Base-by-base conservation (phyloP, 2,329 filamentous ascomycete genomes). In the Penicillium nordicum region DNA sequence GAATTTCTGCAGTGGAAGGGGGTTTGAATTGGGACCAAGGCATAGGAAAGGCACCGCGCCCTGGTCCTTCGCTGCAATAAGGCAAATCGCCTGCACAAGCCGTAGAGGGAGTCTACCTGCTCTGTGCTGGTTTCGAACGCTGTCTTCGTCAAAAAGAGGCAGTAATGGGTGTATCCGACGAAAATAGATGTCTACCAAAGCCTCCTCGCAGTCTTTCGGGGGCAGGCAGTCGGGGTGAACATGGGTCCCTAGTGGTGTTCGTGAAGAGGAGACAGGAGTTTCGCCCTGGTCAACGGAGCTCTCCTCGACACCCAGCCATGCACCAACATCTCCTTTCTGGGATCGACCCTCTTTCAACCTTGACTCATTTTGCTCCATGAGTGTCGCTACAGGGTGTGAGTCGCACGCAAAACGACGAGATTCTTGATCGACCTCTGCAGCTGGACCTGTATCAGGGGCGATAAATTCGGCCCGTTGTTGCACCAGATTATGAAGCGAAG, bases 1-100 rank as follows among this genome's bases (percentile, higher is more conserved):
- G 18, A 66, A 66, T 43, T 32, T 50, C 5, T 38, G 37, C 1
- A 51, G n/a, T 8, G 47, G 12, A 2, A 63, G 38, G 5, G 23
- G 23, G 0, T 21, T 46, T 12, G 40, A 16, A 10, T 40, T n/a
- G 2, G 44, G 38, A 10, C 62, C 64, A 9, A 72, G 57, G 23
- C 53, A 56, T 5, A 72, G 59, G 34, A 63, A 65, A 7, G 63
- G 48, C 12, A 51, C 52, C 5, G 68, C 70, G 21, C 57, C 59
- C 8, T 57, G 56, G 12, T 67, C 68, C 57, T 73, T 73, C 34
- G 67, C 67, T 8, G 69, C 68, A 16, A 70, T 67, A 5, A 72
- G 65, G 41, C 68, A 70, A 27, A 72, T 67, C 0, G 64, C 64
- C 41, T 71, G 67, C n/a, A 69, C 42, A 10, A 72, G 63, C 11